Percentiles rank a stretch among this genome's conserved stretches.
Conservation (phyloP, 108 stramenopile species). For the Nitzschia sp. region DNA sequence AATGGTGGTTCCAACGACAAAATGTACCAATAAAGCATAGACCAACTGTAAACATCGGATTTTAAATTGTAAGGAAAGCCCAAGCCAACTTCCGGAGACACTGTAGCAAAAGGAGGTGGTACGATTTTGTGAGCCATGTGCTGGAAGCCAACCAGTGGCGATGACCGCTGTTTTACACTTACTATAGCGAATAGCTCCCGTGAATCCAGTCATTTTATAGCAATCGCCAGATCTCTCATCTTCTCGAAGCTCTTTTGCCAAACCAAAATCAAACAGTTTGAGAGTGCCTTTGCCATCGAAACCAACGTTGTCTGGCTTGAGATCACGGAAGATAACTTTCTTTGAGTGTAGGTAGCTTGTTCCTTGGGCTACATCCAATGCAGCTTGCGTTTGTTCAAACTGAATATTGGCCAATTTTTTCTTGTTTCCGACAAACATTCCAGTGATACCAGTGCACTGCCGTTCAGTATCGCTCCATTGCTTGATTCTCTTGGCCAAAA, state of each 20-base stretch:
- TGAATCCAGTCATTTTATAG: conserved; percentile 67
- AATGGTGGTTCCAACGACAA: conserved; percentile 72
- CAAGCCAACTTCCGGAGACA: conserved; percentile 75
- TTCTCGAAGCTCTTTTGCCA: conserved; percentile 62
- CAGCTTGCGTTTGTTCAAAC: conserved; percentile 38
- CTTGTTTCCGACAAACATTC: conserved; percentile 40
- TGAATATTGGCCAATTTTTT: conserved; percentile 28
- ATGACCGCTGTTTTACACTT: background rate
- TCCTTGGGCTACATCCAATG: conserved; percentile 44
- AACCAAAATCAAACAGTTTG: conserved; percentile 70
- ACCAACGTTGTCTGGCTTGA: conserved; percentile 65
- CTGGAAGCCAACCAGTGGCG: background rate
- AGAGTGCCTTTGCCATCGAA: conserved; percentile 30
- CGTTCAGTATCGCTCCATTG: conserved; percentile 49
- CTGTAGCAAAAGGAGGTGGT: conserved; percentile 24
- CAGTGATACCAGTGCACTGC: conserved; percentile 49
- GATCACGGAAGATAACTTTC: conserved; percentile 49
- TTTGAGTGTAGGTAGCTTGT: conserved; percentile 43
- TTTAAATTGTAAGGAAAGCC: conserved; percentile 61
- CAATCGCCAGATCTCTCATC: conserved; percentile 30
- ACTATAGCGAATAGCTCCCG: conserved; percentile 54
- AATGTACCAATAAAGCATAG: conserved; percentile 72
- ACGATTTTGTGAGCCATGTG: too few species aligned
- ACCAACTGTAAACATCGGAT: conserved; percentile 72
- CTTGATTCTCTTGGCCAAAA: conserved; percentile 35